A percentile compares a stretch with the other conserved stretches of the same genome.
Conservation (phyloP, 129 eudicot genomes). For the sunflower (Helianthus annuus) region HanXRQr2.0-SUNRISE NC_035445.2:172804457-172804956, state of each 20-base stretch:
- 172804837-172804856: not conserved
- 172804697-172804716: not conserved
- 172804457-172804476: slow-evolving; percentile 87
- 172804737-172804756: slow-evolving; percentile 10
- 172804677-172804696: not conserved
- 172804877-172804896: slow-evolving; percentile 18
- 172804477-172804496: not conserved
- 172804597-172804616: not conserved
- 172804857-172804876: not conserved
- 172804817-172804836: not conserved
- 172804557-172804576: not conserved
- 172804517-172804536: slow-evolving; percentile 5
- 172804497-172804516: slow-evolving; percentile 6
- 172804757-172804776: not conserved
- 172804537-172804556: slow-evolving; percentile 16
- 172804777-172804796: slow-evolving; percentile 12
- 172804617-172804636: not conserved
- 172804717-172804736: slow-evolving; percentile 17
- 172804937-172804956: slow-evolving; percentile 88
- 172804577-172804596: slow-evolving; percentile 1
- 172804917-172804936: slow-evolving; percentile 74
- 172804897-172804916: not conserved
- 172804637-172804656: not conserved
- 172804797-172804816: slow-evolving; percentile 7
- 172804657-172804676: not conserved